Evolutionary conservation across 2,329 filamentous ascomycete species (phyloP).

Genomic region (Elsinoe necatrix): DNA sequence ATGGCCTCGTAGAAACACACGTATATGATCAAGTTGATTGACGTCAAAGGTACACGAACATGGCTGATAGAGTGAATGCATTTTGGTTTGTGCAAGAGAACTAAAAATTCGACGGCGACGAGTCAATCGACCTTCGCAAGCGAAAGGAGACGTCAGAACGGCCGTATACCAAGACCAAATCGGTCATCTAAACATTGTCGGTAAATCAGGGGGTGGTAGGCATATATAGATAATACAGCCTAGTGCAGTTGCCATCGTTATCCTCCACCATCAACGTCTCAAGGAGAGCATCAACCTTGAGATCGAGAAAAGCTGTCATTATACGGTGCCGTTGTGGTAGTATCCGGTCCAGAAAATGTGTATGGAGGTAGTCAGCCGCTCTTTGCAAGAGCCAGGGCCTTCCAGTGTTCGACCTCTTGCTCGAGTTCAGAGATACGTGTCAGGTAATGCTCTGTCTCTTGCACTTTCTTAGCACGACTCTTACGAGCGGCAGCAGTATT

Average conservation of each 20-base stretch:
- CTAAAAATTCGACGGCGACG: conserved; percentile 33
- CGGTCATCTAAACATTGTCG: neutral
- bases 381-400: conserved; percentile 25
- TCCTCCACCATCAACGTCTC: conserved; percentile 17
- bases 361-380: conserved; percentile 12
- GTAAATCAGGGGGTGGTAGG: neutral
- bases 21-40: too few species aligned
- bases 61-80: neutral
- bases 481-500: conserved; percentile 92
- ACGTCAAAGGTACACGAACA: too few species aligned
- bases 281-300: neutral
- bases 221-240: neutral
- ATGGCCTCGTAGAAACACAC: too few species aligned
- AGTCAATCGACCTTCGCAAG: conserved; percentile 38
- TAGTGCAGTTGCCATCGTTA: neutral
- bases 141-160: conserved; percentile 45
- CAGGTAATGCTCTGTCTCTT: conserved; percentile 67
- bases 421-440: conserved; percentile 51
- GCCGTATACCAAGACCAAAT: conserved; percentile 22
- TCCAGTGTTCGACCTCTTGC: conserved; percentile 29
- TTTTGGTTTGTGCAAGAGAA: neutral
- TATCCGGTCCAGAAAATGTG: neutral
- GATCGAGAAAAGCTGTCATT: neutral
- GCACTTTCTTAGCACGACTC: conserved; percentile 77
- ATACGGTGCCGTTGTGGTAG: neutral